phyloP scores from a whole-genome alignment of 805 yeast genomes.

The Candida silvatica region DNA sequence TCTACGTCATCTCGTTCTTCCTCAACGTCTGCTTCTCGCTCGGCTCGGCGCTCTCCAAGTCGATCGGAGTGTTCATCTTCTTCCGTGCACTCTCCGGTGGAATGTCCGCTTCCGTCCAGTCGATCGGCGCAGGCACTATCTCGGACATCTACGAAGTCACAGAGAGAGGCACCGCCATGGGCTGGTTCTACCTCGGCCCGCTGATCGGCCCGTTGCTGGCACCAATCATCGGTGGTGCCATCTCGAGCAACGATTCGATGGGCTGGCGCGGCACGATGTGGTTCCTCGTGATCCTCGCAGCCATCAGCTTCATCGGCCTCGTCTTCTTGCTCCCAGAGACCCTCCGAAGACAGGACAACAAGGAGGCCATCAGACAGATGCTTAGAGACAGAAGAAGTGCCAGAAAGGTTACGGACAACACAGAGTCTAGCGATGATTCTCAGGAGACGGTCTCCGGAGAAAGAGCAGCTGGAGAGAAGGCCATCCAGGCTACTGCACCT shows the following conservation, averaged over 20 bases:
- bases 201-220: conserved; percentile 73
- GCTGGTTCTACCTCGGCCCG: conserved; percentile 73
- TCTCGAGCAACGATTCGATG: conserved; percentile 47
- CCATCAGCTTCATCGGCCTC: conserved; percentile 33
- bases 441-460: too few relatives aligned
- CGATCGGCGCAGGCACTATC: conserved; percentile 86
- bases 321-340: conserved; percentile 75
- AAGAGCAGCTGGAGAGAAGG: too few relatives aligned
- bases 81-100: conserved; percentile 73
- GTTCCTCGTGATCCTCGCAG: conserved; percentile 66
- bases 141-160: conserved; percentile 61
- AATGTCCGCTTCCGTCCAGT: conserved; percentile 76
- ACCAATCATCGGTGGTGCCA: conserved; percentile 75
- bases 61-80: conserved; percentile 53
- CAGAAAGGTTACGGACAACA: conserved; percentile 8
- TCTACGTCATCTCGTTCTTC: conserved; percentile 60
- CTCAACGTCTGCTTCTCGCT: conserved; percentile 58
- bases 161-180: conserved; percentile 73
- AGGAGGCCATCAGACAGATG: conserved; percentile 41
- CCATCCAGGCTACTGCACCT: not conserved
- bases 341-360: conserved; percentile 50
- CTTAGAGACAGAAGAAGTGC: conserved; percentile 28
- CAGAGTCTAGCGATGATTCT: not conserved
- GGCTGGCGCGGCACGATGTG: conserved; percentile 90
- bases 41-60: conserved; percentile 62